phyloP scores from a whole-genome alignment of 78 protist species.

The Monocercomonoides exilis region DNA sequence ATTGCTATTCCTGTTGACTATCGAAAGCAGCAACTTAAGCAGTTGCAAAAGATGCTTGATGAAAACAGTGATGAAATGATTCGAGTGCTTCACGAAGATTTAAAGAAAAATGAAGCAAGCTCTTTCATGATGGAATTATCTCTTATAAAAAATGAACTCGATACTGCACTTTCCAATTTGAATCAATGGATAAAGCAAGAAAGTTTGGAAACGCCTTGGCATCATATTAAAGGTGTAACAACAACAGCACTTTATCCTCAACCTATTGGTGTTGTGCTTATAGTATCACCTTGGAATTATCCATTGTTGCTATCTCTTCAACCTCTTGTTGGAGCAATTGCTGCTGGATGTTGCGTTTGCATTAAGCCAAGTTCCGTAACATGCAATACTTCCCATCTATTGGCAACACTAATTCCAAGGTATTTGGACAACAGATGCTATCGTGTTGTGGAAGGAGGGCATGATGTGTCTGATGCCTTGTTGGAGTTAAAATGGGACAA shows the following conservation, averaged over 20 bases:
- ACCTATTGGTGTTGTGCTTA: conserved; percentile 72
- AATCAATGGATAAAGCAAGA: background rate
- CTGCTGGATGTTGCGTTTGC: conserved; percentile 74
- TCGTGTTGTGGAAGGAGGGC: conserved; percentile 38
- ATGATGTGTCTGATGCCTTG: conserved; percentile 34
- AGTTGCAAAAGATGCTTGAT: no score
- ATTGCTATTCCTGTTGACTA: no score
- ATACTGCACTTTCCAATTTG: background rate
- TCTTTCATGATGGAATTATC: no score
- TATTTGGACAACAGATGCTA: conserved; percentile 20
- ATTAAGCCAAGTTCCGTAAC: conserved; percentile 63
- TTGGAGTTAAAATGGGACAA: conserved; percentile 50
- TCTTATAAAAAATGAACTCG: background rate
- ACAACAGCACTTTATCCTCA: conserved; percentile 24
- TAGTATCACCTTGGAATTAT: conserved; percentile 83
- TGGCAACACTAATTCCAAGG: conserved; percentile 28
- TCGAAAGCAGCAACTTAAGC: no score
- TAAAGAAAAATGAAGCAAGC: no score
- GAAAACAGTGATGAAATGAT: no score
- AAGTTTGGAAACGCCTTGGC: background rate
- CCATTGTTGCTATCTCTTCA: conserved; percentile 45
- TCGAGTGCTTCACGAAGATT: no score
- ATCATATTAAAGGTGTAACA: background rate
- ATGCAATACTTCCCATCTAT: conserved; percentile 11
- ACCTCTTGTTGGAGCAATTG: conserved; percentile 69